Evolutionary conservation across 495 filamentous ascomycete species (phyloP), one percentile per base, ranked within the genome.

Genomic region (Penicillium paradoxum): DNA sequence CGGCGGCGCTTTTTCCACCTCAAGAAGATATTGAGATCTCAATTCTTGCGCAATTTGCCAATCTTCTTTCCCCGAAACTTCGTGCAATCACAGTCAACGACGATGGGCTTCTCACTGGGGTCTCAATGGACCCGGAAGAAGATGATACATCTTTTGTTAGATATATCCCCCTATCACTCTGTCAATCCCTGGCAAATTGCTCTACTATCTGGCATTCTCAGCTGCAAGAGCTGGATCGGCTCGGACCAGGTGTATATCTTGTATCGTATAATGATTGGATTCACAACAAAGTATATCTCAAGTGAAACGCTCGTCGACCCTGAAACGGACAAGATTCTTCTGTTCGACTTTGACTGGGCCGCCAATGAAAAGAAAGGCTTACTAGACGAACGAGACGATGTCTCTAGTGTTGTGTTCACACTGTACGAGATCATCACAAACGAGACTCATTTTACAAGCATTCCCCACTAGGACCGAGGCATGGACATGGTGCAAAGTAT

Each of bases 401-500:
- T 72, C 34, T 62, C 62, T 56, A 59, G 64, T 27, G 64, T 74
- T 43, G 54, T 69, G 30, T 68, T 72, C 51, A 70, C 67, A 32
- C 11, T 67, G 14, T 68, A 76, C 64, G 64, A 74, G 55, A 61
- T 76, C 27, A 64, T 74, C 48, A 73, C 71, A 1, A 62, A 68
- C 47, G 69, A 76, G 43, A 54, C 32, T 13, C 44, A 53, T 6
- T 54, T 58, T 38, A 21, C 56, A 17, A 45, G 46, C 24, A 57
- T 62, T 43, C 62, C 59, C 15, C 47, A 59, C 41, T 57, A 54
- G 59, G 34, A 65, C 6, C 46, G 54, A 29, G 55, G 45, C 13
- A 54, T 56, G 9, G 48, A 62, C 19, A 56, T 58, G 39, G 54
- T 63, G 25, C 56, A 63, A 43, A 44, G 24, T 56, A 53, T 62